phyloP scores from a whole-genome alignment of 2,329 filamentous ascomycete species.

The Penicillium sp. region DNA sequence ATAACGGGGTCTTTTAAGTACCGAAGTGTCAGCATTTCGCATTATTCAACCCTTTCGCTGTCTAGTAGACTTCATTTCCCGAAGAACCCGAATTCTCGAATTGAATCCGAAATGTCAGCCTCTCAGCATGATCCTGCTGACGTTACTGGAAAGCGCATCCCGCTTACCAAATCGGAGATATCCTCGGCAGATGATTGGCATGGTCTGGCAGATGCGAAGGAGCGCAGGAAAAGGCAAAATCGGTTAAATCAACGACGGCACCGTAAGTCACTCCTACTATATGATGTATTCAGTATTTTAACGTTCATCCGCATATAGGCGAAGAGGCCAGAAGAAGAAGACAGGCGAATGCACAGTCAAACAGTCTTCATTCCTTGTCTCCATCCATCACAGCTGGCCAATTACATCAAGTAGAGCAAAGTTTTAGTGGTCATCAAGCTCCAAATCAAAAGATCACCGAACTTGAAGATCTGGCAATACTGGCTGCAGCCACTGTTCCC shows the following conservation, averaged over 20 bases:
- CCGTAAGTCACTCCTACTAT: slow-evolving; percentile 7
- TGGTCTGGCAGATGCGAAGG: slow-evolving; percentile 13
- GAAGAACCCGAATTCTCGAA: neutral
- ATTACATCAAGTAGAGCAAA: neutral
- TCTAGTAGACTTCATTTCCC: neutral
- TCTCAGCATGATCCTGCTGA: neutral
- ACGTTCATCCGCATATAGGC: neutral
- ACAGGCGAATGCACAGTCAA: neutral
- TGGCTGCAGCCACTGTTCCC: neutral
- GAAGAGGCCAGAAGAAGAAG: neutral
- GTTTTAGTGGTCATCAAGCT: neutral
- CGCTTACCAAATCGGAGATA: neutral
- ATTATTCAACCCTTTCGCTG: neutral
- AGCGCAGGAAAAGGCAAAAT: slow-evolving; percentile 21
- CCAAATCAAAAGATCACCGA: neutral
- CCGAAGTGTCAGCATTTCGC: neutral
- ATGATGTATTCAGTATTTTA: neutral
- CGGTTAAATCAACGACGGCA: slow-evolving; percentile 22
- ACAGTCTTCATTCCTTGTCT: neutral
- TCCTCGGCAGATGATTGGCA: slow-evolving; percentile 12
- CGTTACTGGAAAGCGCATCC: neutral
- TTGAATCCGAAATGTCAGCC: neutral
- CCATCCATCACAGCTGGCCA: neutral
- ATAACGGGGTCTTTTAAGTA: neutral
- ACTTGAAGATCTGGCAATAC: neutral